These are phyloP conservation scores for Coix lacrymajobi DNA, from an alignment of 176 grass and related monocot species.

Conservation along the genomic window DNA sequence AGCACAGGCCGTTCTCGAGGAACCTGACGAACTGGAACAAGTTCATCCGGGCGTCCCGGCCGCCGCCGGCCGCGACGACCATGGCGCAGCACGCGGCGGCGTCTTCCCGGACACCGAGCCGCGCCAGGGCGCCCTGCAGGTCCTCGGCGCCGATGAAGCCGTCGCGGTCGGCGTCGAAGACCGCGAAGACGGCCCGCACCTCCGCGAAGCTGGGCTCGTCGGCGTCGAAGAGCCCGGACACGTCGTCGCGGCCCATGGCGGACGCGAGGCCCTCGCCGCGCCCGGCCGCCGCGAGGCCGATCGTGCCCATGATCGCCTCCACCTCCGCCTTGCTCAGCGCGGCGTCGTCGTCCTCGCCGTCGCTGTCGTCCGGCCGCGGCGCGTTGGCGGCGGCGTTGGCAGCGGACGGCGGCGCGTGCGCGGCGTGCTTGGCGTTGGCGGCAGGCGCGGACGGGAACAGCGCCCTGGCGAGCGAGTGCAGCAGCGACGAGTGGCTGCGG, in stretches of 20 bases:
- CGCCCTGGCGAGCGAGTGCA: constrained; percentile 22
- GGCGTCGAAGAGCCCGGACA: constrained; percentile 51
- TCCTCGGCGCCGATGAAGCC: constrained; percentile 69
- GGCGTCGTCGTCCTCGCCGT: background rate
- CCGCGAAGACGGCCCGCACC: constrained; percentile 55
- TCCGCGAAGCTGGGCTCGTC: constrained; percentile 78
- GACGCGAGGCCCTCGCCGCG: constrained; percentile 1
- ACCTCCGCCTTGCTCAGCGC: constrained; percentile 34
- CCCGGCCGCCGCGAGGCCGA: background rate
- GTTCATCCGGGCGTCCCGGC: constrained; percentile 37
- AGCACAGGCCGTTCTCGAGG: constrained; percentile 35
- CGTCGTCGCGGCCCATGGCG: constrained; percentile 33
- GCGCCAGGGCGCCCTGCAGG: constrained; percentile 39
- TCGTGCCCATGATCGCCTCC: constrained; percentile 43
- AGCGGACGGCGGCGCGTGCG: background rate
- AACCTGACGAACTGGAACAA: constrained; percentile 51
- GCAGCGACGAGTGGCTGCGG: constrained; percentile 32
- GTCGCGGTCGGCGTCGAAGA: constrained; percentile 64
- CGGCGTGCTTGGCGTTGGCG: background rate
- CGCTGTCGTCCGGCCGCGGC: background rate
- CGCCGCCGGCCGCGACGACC: constrained; percentile 30
- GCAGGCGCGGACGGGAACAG: background rate
- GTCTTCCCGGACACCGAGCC: constrained; percentile 60
- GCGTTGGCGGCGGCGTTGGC: too few species aligned
- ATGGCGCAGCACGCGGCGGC: constrained; percentile 45